phyloP scores from a whole-genome alignment of 2,329 filamentous ascomycete species.

The Colletotrichum shisoi region DNA sequence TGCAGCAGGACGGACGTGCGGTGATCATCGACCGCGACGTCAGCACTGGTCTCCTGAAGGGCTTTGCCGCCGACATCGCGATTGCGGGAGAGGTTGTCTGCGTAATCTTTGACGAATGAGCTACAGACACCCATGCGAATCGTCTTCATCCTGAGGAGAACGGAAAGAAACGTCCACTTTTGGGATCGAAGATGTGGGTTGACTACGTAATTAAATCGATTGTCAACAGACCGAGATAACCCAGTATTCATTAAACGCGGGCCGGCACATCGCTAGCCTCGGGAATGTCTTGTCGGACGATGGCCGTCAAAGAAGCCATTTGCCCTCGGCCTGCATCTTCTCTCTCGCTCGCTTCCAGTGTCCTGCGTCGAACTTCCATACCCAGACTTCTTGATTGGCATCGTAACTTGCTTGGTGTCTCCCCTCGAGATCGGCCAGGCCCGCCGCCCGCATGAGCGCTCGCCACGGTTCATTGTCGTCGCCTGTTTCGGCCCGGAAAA shows the following conservation, averaged over 20 bases:
- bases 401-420: conserved; percentile 1
- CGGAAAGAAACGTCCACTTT: no score
- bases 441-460: background rate
- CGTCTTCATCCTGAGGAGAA: no score
- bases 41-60: conserved; percentile 63
- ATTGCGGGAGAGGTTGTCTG: conserved; percentile 56
- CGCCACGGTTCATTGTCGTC: background rate
- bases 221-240: background rate
- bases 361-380: conserved; percentile 2
- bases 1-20: conserved; percentile 69
- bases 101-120: conserved; percentile 57
- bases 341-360: background rate
- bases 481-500: conserved; percentile 1
- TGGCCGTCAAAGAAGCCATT: background rate
- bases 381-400: background rate
- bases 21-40: conserved; percentile 68
- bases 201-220: background rate
- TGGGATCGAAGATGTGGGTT: background rate
- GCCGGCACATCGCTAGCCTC: no score
- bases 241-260: no score
- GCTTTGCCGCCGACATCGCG: conserved; percentile 53
- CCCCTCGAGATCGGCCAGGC: background rate
- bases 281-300: background rate
- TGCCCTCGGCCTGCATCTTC: background rate
- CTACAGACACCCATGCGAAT: background rate